Evolutionary conservation across 352 stramenopile species (phyloP).

Genomic region (Phytopythium sindhum): DNA sequence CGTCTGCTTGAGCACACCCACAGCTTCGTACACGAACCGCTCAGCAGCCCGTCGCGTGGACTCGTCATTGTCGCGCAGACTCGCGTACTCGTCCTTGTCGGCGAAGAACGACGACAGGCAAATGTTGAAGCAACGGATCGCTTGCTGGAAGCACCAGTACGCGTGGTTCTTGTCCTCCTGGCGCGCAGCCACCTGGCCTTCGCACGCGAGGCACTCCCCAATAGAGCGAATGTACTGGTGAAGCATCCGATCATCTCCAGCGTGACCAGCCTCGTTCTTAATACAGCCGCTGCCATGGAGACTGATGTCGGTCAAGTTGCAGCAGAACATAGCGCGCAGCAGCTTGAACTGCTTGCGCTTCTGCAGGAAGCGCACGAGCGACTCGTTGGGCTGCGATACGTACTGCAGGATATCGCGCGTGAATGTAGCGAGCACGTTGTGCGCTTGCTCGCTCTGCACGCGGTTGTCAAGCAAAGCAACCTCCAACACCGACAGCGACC

Average conservation of each 20-base stretch:
- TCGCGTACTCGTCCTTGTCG: slow-evolving; percentile 14
- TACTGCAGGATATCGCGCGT: slow-evolving; percentile 52
- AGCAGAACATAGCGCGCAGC: slow-evolving; percentile 63
- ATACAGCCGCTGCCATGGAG: slow-evolving; percentile 28
- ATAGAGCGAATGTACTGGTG: slow-evolving; percentile 59
- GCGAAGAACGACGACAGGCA: slow-evolving; percentile 58
- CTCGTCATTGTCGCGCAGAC: slow-evolving; percentile 22
- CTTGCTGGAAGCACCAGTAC: slow-evolving; percentile 66
- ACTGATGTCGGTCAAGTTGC: slow-evolving; percentile 56
- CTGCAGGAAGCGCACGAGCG: slow-evolving; percentile 55
- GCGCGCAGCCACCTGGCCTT: slow-evolving; percentile 43
- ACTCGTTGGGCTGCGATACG: slow-evolving; percentile 50
- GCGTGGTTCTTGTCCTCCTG: slow-evolving; percentile 36
- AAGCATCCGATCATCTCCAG: slow-evolving; percentile 23
- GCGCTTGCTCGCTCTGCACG: slow-evolving; percentile 51
- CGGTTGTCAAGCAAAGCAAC: slow-evolving; percentile 31
- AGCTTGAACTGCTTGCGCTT: slow-evolving; percentile 67
- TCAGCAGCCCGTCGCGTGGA: slow-evolving; percentile 21
- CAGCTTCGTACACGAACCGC: slow-evolving; percentile 60
- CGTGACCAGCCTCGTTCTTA: slow-evolving; percentile 12
- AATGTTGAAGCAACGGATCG: slow-evolving; percentile 68
- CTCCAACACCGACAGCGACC: slow-evolving; percentile 44
- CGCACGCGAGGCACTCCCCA: slow-evolving; percentile 59
- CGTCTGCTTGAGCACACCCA: slow-evolving; percentile 67
- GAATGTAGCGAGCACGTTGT: slow-evolving; percentile 50